These are phyloP conservation scores for Vaccinium corymbosum DNA, from an alignment of 148 eudicot species.

Conservation along the genomic window DNA sequence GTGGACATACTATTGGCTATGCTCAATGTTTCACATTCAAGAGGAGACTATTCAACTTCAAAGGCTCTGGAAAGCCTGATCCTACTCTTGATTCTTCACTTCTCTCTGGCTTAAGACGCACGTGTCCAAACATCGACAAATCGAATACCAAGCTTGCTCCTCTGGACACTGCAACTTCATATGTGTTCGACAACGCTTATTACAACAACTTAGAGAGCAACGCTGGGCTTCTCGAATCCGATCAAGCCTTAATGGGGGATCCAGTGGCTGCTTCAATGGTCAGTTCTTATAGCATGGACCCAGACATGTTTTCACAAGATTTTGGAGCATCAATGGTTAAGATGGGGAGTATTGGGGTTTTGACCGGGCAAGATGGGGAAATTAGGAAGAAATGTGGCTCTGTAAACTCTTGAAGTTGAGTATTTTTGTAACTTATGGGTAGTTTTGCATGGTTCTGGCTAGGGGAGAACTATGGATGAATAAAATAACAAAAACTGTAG, in stretches of 20 bases:
- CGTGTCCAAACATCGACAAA: conserved; percentile 33
- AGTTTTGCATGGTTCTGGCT: background rate
- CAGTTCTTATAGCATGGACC: conserved; percentile 21
- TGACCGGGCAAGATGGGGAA: conserved; percentile 41
- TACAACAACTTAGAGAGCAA: conserved; percentile 39
- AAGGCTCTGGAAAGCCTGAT: conserved; percentile 43
- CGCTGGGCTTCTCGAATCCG: conserved; percentile 45
- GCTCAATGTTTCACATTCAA: conserved; percentile 64
- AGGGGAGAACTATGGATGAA: background rate
- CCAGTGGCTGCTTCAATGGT: conserved; percentile 41
- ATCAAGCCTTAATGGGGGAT: conserved; percentile 40
- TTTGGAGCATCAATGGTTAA: conserved; percentile 49
- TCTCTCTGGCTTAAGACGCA: conserved; percentile 23
- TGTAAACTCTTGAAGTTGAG: conserved; percentile 12
- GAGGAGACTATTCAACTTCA: conserved; percentile 40
- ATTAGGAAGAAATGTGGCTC: conserved; percentile 41
- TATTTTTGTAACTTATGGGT: background rate
- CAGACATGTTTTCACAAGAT: conserved; percentile 31
- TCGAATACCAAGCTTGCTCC: conserved; percentile 35
- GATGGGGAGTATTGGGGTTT: conserved; percentile 35
- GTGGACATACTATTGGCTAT: conserved; percentile 49
- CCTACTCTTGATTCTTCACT: conserved; percentile 39
- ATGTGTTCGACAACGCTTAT: conserved; percentile 39
- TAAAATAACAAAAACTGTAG: no score
- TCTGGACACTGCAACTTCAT: conserved; percentile 28